phyloP scores from a whole-genome alignment of 2,329 filamentous ascomycete genomes.

The Talaromyces sp. region DNA sequence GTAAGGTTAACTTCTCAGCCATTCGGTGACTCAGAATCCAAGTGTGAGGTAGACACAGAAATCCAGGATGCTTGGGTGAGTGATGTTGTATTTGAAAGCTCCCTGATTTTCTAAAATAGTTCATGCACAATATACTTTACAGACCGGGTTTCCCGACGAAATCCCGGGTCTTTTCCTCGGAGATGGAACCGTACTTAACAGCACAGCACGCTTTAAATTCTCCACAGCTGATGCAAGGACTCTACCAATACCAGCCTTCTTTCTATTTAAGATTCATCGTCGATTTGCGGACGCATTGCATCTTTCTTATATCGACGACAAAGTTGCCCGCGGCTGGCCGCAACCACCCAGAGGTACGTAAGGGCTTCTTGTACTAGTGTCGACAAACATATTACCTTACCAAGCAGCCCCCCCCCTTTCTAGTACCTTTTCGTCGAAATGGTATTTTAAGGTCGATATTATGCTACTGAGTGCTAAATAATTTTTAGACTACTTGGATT shows the following conservation, averaged over 20 bases:
- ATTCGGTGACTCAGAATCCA: not conserved
- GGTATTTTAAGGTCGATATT: no score
- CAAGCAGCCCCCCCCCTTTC: no score
- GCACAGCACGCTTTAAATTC: constrained; percentile 1
- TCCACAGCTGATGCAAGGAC: constrained; percentile 3
- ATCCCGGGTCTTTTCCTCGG: not conserved
- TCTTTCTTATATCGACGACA: constrained; percentile 12
- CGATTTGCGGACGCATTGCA: constrained; percentile 10
- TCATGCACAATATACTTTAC: constrained; percentile 1
- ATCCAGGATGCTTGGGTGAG: not conserved
- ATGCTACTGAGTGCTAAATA: not conserved
- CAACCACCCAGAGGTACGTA: not conserved
- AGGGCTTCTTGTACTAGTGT: not conserved
- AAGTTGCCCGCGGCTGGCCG: constrained; percentile 10
- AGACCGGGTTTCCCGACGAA: not conserved
- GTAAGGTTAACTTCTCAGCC: not conserved
- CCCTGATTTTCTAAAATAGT: not conserved
- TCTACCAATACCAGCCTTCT: constrained; percentile 5
- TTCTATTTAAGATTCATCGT: constrained; percentile 10
- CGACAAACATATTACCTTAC: no score
- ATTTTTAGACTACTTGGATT: not conserved
- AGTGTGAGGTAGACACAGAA: not conserved
- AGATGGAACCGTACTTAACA: not conserved
- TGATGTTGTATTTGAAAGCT: not conserved
- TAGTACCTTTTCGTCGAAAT: no score